Percentiles rank a stretch among this genome's conserved stretches.
These are phyloP conservation scores for Russula foetens DNA, from an alignment of 768 basidiomycete species.

Conservation along the genomic window DNA sequence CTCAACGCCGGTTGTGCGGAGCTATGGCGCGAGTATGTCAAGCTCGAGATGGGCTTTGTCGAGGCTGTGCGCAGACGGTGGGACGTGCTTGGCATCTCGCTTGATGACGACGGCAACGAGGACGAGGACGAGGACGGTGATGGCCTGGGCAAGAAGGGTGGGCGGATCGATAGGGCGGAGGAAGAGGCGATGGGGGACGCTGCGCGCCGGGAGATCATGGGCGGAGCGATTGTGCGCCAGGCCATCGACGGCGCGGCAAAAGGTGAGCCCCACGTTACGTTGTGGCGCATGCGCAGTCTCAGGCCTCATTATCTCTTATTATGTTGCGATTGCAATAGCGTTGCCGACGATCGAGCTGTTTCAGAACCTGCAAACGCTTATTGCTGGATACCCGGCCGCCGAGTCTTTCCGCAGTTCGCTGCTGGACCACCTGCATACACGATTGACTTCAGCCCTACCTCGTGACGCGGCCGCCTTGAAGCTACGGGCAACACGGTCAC, in stretches of 20 bases:
- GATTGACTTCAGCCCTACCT: slow-evolving; percentile 32
- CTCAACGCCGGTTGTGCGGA: slow-evolving; percentile 62
- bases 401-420: slow-evolving; percentile 32
- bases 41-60: slow-evolving; percentile 82
- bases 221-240: slow-evolving; percentile 70
- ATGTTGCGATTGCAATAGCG: slow-evolving; percentile 25
- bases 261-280: slow-evolving; percentile 36
- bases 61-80: slow-evolving; percentile 74
- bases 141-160: slow-evolving; percentile 23
- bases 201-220: slow-evolving; percentile 60
- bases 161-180: slow-evolving; percentile 28
- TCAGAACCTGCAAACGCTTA: slow-evolving; percentile 33
- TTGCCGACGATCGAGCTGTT: slow-evolving; percentile 36
- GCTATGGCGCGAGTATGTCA: slow-evolving; percentile 86
- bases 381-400: slow-evolving; percentile 37
- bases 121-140: slow-evolving; percentile 24
- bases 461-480: slow-evolving; percentile 32
- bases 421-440: slow-evolving; percentile 37
- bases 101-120: slow-evolving; percentile 19
- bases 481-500: slow-evolving; percentile 32
- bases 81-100: slow-evolving; percentile 63
- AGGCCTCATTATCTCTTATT: background rate
- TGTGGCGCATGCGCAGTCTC: too few relatives aligned
- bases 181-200: slow-evolving; percentile 41
- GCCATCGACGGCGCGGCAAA: slow-evolving; percentile 69